Evolutionary conservation across 108 stramenopile genomes (phyloP), one percentile per base, ranked within the genome.

Genomic region (Skeletonema tropicum): DNA sequence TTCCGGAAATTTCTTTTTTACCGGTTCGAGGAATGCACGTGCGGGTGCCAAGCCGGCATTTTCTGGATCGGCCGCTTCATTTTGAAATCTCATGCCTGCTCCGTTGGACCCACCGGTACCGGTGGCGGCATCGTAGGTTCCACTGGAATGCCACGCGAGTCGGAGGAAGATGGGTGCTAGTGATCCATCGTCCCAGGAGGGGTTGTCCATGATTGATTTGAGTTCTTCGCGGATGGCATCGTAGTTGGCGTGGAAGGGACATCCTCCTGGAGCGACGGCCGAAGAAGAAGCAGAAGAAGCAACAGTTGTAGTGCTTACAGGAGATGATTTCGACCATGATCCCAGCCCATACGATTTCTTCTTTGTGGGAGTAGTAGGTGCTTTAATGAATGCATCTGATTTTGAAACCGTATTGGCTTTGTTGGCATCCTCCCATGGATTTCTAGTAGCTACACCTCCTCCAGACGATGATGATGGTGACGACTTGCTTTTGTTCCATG

Each of bases 131-230:
- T 86, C 83, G 64, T 88, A 91, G 0, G 90, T 89, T 42, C 89
- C 60, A 84, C 86, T 68, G 13, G 85, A 75, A 71, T 96, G 95
- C 94, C 93, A 96, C 0, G 94, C 93, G 30, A 96, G 82, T 9
- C 95, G 89, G 3, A 96, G 82, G 35, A 92, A 69, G 10, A 90
- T 87, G 32, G 87, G 89, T 1, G 77, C 83, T 8, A 79, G 68
- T 9, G 79, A 81, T 13, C 83, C 83, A 46, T 84, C 83, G 36
- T 84, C 83, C 80, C 80, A 82, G 2, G 80, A 82, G 12, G 80
- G 80, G 58, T 82, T 82, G 17, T 79, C 76, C 62, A 76, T 64
- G 5, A 76, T 17, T 12, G n/a, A 7, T 71, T 68, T 82, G 4
- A 82, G 63, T 33, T 82, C 80, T 17, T 70, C 70, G 1, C 80